phyloP scores from a whole-genome alignment of 169 alveolate species.

The Babesia caballi region DNA sequence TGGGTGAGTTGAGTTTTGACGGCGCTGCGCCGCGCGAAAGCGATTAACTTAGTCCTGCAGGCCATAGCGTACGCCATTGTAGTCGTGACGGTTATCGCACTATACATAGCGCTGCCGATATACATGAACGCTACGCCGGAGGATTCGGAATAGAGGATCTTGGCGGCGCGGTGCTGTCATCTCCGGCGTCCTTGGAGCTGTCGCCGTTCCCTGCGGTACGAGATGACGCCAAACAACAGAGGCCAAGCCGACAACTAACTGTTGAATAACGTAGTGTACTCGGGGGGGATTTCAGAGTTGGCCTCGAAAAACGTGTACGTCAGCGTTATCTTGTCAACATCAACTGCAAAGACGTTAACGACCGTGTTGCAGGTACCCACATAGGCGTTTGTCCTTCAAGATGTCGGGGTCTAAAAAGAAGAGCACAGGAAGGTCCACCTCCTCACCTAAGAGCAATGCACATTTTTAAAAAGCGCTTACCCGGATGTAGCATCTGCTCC shows the following conservation, averaged over 20 bases:
- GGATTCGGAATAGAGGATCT: too few species aligned
- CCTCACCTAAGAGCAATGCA: slow-evolving; percentile 72
- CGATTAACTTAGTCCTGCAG: not conserved
- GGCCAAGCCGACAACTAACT: slow-evolving; percentile 18
- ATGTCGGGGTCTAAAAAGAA: slow-evolving; percentile 91
- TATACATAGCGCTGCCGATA: slow-evolving; percentile 19
- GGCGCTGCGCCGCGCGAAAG: not conserved
- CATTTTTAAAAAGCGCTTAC: not conserved
- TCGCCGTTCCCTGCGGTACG: not conserved
- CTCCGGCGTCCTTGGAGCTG: too few species aligned
- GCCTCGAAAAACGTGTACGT: slow-evolving; percentile 91
- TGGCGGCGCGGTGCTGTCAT: too few species aligned
- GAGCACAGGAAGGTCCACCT: slow-evolving; percentile 91
- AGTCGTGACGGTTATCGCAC: not conserved
- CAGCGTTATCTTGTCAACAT: slow-evolving; percentile 83
- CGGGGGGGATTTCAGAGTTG: slow-evolving; percentile 82
- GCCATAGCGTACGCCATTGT: not conserved
- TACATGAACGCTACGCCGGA: too few species aligned
- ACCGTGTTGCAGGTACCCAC: not conserved
- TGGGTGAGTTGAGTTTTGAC: not conserved
- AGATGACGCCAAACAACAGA: not conserved
- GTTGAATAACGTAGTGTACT: slow-evolving; percentile 70
- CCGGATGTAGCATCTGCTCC: slow-evolving; percentile 90
- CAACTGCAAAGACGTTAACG: slow-evolving; percentile 40
- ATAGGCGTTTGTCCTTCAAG: slow-evolving; percentile 82